A percentile compares a stretch with the other conserved stretches of the same genome.
phyloP scores from a whole-genome alignment of 2,329 filamentous ascomycete genomes.

The Didymella lethalis region DNA sequence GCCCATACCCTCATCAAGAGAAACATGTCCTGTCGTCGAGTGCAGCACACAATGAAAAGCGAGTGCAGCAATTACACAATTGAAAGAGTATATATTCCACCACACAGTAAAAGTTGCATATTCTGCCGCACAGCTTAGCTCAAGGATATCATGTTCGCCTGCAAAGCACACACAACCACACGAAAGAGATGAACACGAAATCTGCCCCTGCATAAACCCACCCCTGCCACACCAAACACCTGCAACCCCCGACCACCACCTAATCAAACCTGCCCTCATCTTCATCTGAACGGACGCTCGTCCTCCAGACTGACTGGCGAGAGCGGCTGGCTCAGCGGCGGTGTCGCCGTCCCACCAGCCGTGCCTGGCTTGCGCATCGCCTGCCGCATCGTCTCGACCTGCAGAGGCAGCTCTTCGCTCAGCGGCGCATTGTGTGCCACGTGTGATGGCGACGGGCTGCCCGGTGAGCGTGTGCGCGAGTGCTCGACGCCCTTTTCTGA shows the following conservation, averaged over 20 bases:
- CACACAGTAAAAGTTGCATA: not conserved
- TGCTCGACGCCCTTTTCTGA: slow-evolving; percentile 78
- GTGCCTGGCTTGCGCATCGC: slow-evolving; percentile 85
- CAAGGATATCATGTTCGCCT: not conserved
- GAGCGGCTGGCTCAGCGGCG: slow-evolving; percentile 50
- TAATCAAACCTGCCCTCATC: not conserved
- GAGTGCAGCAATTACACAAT: too few species aligned
- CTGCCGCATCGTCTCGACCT: slow-evolving; percentile 93
- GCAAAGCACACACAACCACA: slow-evolving; percentile 1
- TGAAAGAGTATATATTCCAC: not conserved
- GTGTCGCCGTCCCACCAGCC: slow-evolving; percentile 68
- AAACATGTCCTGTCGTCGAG: too few species aligned
- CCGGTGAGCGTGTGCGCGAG: slow-evolving; percentile 66
- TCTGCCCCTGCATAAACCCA: slow-evolving; percentile 10
- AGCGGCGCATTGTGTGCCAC: slow-evolving; percentile 63
- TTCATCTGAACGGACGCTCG: slow-evolving; percentile 42
- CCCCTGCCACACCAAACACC: slow-evolving; percentile 4
- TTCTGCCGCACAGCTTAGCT: not conserved
- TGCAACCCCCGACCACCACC: not conserved
- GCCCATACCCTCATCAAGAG: too few species aligned
- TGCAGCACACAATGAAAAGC: not conserved
- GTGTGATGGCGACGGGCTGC: slow-evolving; percentile 62
- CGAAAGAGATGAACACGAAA: slow-evolving; percentile 14
- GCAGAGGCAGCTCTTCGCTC: slow-evolving; percentile 77
- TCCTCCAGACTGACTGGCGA: slow-evolving; percentile 52